Conservation (phyloP, 305 asterid genomes). For the Fraxinus platypoda region DNA sequence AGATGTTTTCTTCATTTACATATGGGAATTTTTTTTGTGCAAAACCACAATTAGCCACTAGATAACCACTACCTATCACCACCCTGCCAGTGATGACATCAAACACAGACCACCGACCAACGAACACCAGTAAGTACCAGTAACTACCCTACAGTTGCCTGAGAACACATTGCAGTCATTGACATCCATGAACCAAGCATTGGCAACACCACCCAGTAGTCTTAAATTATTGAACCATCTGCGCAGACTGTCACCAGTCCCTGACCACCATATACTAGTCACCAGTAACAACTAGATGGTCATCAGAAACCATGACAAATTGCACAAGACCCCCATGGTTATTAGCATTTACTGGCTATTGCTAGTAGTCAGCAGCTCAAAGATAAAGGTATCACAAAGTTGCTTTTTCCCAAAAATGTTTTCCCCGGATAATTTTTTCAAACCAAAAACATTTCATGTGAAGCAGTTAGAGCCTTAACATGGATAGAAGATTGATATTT, state of each 20-base stretch:
- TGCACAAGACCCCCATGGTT: neutral
- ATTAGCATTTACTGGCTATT: neutral
- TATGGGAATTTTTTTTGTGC: neutral
- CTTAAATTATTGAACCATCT: neutral
- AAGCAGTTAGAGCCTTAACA: neutral
- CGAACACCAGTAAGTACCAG: neutral
- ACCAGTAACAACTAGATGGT: neutral
- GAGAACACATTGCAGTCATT: neutral
- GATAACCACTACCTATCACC: neutral
- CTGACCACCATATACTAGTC: neutral
- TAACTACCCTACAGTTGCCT: neutral
- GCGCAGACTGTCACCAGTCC: neutral
- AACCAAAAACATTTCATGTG: neutral
- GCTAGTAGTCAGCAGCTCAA: neutral
- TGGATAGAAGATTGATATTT: neutral
- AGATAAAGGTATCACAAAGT: neutral
- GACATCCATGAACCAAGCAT: neutral
- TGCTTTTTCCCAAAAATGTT: neutral
- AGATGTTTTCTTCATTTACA: neutral
- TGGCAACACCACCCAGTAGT: neutral
- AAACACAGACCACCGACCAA: neutral
- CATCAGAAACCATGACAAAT: neutral
- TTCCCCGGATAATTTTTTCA: neutral
- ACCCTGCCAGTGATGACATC: neutral
- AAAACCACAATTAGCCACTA: neutral